Evolutionary conservation across 2,329 filamentous ascomycete genomes (phyloP).

Genomic region (Myriosclerotinia curreyana): DNA sequence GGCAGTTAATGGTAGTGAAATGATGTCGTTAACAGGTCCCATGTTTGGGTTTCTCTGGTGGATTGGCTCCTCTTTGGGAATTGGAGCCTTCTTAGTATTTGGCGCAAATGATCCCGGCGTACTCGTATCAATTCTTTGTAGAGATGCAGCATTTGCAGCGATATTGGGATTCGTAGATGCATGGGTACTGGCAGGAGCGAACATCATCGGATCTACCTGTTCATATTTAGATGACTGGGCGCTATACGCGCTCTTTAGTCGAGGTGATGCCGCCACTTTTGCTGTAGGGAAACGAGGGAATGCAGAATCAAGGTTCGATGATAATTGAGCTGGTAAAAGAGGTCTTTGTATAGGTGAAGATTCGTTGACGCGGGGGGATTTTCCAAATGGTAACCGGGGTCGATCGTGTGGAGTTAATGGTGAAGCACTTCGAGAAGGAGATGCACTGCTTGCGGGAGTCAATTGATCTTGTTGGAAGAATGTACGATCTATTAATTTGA

Average conservation of each 20-base stretch:
- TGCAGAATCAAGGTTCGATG: conserved; percentile 48
- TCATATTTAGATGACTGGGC: conserved; percentile 25
- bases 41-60: conserved; percentile 35
- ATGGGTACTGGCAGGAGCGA: conserved; percentile 35
- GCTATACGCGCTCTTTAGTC: conserved; percentile 25
- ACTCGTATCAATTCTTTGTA: conserved; percentile 64
- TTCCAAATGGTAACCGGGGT: conserved; percentile 42
- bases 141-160: conserved; percentile 45
- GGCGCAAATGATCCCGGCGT: conserved; percentile 64
- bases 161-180: conserved; percentile 46
- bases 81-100: conserved; percentile 37
- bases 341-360: conserved; percentile 42
- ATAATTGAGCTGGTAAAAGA: conserved; percentile 45
- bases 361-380: conserved; percentile 39
- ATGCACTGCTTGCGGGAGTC: conserved; percentile 58
- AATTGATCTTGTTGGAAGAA: conserved; percentile 56
- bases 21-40: conserved; percentile 27
- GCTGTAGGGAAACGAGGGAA: conserved; percentile 53
- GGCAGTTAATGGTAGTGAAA: conserved; percentile 20
- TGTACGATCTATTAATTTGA: conserved; percentile 47
- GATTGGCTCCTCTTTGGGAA: conserved; percentile 30
- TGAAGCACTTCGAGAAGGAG: conserved; percentile 60
- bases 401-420: conserved; percentile 55
- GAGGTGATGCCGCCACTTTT: conserved; percentile 32
- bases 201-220: conserved; percentile 44